Evolutionary conservation across 1,284 basidiomycete genomes (phyloP).

Genomic region (Cutaneotrichosporon dermatis): DNA sequence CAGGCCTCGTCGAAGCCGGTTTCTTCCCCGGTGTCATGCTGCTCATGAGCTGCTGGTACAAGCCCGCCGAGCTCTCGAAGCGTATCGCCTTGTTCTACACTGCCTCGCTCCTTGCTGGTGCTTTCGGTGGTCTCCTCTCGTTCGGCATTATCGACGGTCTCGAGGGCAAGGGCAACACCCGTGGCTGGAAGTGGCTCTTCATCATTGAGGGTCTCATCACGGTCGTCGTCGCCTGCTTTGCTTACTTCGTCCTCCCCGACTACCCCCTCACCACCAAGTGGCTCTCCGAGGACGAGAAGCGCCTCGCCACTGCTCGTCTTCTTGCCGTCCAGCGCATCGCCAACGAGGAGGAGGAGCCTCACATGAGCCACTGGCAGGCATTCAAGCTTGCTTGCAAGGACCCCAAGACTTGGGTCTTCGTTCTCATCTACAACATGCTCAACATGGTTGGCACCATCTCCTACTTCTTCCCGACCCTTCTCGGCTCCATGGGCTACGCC

Average conservation of each 20-base stretch:
- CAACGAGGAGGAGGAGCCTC: constrained; percentile 20
- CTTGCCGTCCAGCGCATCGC: constrained; percentile 19
- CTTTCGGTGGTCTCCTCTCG: constrained; percentile 44
- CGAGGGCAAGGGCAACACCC: constrained; percentile 26
- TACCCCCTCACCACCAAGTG: constrained; percentile 43
- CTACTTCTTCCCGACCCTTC: constrained; percentile 50
- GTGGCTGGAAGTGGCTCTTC: constrained; percentile 46
- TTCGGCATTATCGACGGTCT: constrained; percentile 38
- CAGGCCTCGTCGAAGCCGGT: constrained; percentile 39
- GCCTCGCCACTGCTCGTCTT: constrained; percentile 19
- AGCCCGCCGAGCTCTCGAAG: constrained; percentile 44
- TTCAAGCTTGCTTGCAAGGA: constrained; percentile 30
- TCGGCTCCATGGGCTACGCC: constrained; percentile 40
- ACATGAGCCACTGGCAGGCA: constrained; percentile 25
- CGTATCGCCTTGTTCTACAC: constrained; percentile 24
- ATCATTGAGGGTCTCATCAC: constrained; percentile 46
- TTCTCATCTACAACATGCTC: constrained; percentile 37
- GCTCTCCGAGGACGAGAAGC: constrained; percentile 36
- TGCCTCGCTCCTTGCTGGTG: constrained; percentile 30
- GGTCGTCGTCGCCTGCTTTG: constrained; percentile 29
- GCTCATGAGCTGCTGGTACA: constrained; percentile 43
- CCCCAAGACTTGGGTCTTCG: constrained; percentile 37
- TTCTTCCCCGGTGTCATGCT: constrained; percentile 46
- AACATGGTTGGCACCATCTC: constrained; percentile 45
- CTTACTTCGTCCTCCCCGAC: constrained; percentile 47